Evolutionary conservation across 2,329 filamentous ascomycete genomes (phyloP), one percentile per base, ranked within the genome.

Genomic region (Aspergillus niger): DNA sequence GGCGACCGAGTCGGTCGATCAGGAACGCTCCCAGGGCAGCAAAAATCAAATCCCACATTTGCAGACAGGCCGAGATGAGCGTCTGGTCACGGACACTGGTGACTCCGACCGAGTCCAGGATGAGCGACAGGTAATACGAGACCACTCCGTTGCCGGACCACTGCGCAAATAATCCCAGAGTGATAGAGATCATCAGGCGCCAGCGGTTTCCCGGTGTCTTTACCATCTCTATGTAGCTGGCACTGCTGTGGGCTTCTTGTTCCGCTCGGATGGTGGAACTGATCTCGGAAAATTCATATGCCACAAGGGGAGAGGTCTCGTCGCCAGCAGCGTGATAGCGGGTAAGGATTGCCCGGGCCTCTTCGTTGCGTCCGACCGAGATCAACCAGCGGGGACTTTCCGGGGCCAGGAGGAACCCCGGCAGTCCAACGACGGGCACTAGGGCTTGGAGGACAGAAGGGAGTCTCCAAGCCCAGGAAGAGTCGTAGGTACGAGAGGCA

Each of bases 61-160:
- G 67, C 13, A 60, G 60, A 48, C 49, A 65, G 17, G 48, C 63
- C 1, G 56, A 62, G 15, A 68, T 66, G 8, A 66, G 61, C 0
- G 63, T 60, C 49, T 67, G 65, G 32, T 66, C 54, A 11, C 50
- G 41, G 3, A 54, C 56, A 7, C 24, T 28, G 8, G 65, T 69
- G n/a, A 72, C 61, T 4, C 70, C 69, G 6, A 70, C 64, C 0
- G 59, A 59, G 8, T 60, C 55, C 13, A 70, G 51, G 1, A 66
- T 66, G 13, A 59, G 61, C 10, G 60, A 43, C 5, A 65, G 49
- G 30, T 68, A 70, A 55, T 67, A 68, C 13, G 62, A 57, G 20
- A 69, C 62, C 13, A 67, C 67, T 43, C 70, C 71, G 44, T 70
- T 71, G 32, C 70, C 70, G n/a, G 63, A 63, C 70, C 69, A 71